These are phyloP conservation scores for Arachis hypogaea DNA, from an alignment of 306 rosid species.

Conservation along the genomic window DNA sequence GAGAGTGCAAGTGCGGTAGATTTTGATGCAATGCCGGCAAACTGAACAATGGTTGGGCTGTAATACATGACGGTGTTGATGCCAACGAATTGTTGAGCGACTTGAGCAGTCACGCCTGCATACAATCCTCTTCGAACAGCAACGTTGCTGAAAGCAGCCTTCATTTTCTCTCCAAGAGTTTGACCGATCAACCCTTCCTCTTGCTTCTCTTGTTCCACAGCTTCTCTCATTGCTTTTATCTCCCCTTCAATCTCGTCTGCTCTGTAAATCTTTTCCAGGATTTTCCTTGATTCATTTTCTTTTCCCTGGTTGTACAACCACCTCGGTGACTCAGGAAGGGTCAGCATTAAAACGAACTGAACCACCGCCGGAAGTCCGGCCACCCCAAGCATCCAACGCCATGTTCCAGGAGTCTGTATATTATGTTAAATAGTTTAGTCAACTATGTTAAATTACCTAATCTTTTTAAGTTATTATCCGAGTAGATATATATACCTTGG, in stretches of 20 bases:
- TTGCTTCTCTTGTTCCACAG: conserved; percentile 56
- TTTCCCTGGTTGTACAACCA: conserved; percentile 49
- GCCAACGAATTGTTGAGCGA: conserved; percentile 82
- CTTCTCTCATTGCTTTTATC: conserved; percentile 55
- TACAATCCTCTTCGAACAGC: conserved; percentile 67
- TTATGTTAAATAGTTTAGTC: too few species aligned
- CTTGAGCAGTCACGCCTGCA: conserved; percentile 74
- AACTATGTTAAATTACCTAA: not conserved
- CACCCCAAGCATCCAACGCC: conserved; percentile 45
- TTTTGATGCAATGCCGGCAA: conserved; percentile 82
- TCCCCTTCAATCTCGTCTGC: conserved; percentile 59
- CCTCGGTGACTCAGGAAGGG: conserved; percentile 40
- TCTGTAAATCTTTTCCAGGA: conserved; percentile 53
- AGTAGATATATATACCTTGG: conserved; percentile 46
- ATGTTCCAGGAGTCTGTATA: conserved; percentile 19
- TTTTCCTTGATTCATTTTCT: conserved; percentile 54
- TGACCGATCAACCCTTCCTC: conserved; percentile 48
- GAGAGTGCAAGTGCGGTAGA: conserved; percentile 78
- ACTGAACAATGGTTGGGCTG: conserved; percentile 84
- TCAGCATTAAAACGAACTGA: conserved; percentile 28
- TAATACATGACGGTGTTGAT: conserved; percentile 88
- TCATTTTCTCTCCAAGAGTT: conserved; percentile 41
- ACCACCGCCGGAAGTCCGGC: conserved; percentile 29
- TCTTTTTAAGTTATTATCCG: too few species aligned
- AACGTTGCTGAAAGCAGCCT: conserved; percentile 42